Percentiles rank a stretch among this genome's conserved stretches.
Evolutionary conservation across 1,284 basidiomycete genomes (phyloP).

Genomic region (Porphyrellus sp.): DNA sequence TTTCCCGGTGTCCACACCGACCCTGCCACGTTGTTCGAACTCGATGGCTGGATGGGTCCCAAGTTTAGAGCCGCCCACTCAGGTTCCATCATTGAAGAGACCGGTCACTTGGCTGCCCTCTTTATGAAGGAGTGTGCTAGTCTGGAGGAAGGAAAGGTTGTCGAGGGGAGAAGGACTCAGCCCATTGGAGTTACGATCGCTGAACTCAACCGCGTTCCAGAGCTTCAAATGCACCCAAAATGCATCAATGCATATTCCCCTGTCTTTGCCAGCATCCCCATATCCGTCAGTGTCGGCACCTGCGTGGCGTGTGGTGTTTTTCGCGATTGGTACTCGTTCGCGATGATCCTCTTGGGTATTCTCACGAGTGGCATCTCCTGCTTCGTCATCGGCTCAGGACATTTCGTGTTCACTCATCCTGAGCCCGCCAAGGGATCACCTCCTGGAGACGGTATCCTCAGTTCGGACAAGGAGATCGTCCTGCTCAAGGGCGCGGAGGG

Average conservation of each 20-base stretch:
- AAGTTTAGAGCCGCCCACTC: background rate
- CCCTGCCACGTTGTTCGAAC: background rate
- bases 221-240: background rate
- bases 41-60: background rate
- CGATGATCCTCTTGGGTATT: background rate
- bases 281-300: background rate
- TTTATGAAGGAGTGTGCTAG: background rate
- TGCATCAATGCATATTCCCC: background rate
- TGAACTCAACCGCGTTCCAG: background rate
- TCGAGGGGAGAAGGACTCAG: background rate
- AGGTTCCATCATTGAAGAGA: background rate
- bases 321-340: constrained; percentile 17
- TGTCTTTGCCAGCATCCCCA: background rate
- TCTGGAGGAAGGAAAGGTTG: background rate
- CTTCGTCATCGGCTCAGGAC: constrained; percentile 23
- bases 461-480: background rate
- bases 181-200: background rate
- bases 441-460: constrained; percentile 13
- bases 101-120: background rate
- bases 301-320: constrained; percentile 9
- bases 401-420: constrained; percentile 15
- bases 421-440: constrained; percentile 14
- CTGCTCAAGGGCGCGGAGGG: background rate
- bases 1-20: background rate
- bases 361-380: constrained; percentile 18